phyloP scores from a whole-genome alignment of 306 rosid genomes.

The Pueraria montana region DNA sequence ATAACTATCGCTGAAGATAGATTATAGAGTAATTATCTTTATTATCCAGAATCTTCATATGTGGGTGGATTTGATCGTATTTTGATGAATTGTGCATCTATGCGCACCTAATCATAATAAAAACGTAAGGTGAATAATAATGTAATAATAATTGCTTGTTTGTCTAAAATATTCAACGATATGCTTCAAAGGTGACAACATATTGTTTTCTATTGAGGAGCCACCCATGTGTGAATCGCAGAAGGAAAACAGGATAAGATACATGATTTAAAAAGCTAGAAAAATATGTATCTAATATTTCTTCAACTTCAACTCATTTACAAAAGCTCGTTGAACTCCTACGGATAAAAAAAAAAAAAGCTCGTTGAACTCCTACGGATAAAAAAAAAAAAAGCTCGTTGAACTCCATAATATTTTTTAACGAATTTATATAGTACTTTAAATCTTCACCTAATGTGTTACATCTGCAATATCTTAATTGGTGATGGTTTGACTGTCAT shows the following conservation, averaged over 20 bases:
- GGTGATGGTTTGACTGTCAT: background rate
- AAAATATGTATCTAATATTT: background rate
- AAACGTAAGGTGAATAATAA: background rate
- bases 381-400: background rate
- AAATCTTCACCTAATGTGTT: slow-evolving; percentile 8
- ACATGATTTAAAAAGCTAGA: background rate
- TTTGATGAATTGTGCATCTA: slow-evolving; percentile 15
- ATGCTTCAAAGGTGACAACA: slow-evolving; percentile 20
- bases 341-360: no score
- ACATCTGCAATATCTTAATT: background rate
- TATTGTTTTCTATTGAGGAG: slow-evolving; percentile 36
- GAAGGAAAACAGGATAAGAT: slow-evolving; percentile 18
- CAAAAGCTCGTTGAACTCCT: background rate
- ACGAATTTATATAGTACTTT: background rate
- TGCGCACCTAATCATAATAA: background rate
- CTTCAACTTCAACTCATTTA: slow-evolving; percentile 20
- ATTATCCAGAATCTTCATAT: background rate
- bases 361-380: no score
- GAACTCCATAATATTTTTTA: background rate
- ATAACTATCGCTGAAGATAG: background rate
- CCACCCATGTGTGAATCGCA: slow-evolving; percentile 25
- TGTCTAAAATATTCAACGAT: slow-evolving; percentile 15
- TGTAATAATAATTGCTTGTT: background rate
- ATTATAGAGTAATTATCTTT: background rate
- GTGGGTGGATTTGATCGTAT: slow-evolving; percentile 15